phyloP scores from a whole-genome alignment of 2,329 filamentous ascomycete species.

The Harringtonia aguacate region DNA sequence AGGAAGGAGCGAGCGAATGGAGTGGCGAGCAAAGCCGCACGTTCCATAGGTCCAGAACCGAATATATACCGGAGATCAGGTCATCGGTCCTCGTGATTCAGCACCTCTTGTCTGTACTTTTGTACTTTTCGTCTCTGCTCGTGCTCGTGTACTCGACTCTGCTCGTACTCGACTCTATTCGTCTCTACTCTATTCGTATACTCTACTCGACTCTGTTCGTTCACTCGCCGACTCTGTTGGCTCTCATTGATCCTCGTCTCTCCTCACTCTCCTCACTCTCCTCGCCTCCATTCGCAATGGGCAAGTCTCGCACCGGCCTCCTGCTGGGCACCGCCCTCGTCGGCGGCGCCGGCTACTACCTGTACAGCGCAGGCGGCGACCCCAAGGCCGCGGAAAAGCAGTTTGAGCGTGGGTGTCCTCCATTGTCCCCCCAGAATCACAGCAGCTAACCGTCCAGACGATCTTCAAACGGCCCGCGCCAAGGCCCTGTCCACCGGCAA shows the following conservation, averaged over 20 bases:
- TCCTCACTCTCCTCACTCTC: not conserved
- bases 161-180: too few species aligned
- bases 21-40: too few species aligned
- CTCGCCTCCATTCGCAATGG: conserved; percentile 22
- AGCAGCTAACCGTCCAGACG: conserved; percentile 43
- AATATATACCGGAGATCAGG: too few species aligned
- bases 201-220: too few species aligned
- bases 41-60: too few species aligned
- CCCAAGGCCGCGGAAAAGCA: conserved; percentile 77
- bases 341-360: conserved; percentile 73
- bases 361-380: conserved; percentile 77
- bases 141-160: too few species aligned
- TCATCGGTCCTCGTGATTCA: not conserved
- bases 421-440: not conserved
- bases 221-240: too few species aligned
- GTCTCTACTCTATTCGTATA: too few species aligned
- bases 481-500: conserved; percentile 54
- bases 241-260: too few species aligned
- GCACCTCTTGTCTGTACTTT: too few species aligned
- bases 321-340: conserved; percentile 52
- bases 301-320: conserved; percentile 34
- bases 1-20: not conserved
- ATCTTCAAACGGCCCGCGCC: conserved; percentile 58
- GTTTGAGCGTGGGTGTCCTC: conserved; percentile 57
- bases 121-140: too few species aligned